A percentile compares a stretch with the other conserved stretches of the same genome.
Conservation (phyloP, 352 stramenopile species). For the Pythium sukuiense region DNA sequence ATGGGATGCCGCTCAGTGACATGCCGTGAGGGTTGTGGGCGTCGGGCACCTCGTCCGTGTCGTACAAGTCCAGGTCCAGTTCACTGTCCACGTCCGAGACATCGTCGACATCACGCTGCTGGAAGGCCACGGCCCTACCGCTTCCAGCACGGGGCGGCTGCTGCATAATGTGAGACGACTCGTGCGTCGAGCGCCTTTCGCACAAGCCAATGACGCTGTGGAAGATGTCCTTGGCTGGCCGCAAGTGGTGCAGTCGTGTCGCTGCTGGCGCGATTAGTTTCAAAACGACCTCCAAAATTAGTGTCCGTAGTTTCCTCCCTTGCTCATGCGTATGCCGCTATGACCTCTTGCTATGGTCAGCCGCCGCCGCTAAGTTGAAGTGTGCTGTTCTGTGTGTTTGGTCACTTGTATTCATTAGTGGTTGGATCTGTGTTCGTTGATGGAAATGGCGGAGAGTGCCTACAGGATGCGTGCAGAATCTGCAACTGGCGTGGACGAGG, state of each 20-base stretch:
- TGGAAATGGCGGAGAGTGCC: too few species aligned
- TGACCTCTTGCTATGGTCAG: too few species aligned
- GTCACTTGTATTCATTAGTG: too few species aligned
- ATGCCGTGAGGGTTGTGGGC: constrained; percentile 9
- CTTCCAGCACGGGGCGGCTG: not conserved
- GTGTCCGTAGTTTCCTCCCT: too few species aligned
- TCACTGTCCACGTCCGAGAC: constrained; percentile 51
- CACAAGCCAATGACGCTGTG: not conserved
- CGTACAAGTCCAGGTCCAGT: constrained; percentile 62
- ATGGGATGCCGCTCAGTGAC: constrained; percentile 25
- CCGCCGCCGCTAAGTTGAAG: too few species aligned
- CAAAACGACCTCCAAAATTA: constrained; percentile 1
- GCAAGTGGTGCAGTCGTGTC: not conserved
- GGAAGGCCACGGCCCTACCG: not conserved
- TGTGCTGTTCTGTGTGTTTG: too few species aligned
- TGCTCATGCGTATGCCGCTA: too few species aligned
- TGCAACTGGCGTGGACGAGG: too few species aligned
- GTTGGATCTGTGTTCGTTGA: too few species aligned
- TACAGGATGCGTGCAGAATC: too few species aligned
- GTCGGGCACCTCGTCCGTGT: constrained; percentile 44
- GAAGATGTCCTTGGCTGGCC: not conserved
- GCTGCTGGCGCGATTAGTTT: not conserved
- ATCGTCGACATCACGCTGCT: constrained; percentile 28
- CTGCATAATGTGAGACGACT: not conserved
- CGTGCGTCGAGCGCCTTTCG: not conserved